phyloP scores from a whole-genome alignment of 164 flowering plant species.

The Stephania cephalantha region DNA sequence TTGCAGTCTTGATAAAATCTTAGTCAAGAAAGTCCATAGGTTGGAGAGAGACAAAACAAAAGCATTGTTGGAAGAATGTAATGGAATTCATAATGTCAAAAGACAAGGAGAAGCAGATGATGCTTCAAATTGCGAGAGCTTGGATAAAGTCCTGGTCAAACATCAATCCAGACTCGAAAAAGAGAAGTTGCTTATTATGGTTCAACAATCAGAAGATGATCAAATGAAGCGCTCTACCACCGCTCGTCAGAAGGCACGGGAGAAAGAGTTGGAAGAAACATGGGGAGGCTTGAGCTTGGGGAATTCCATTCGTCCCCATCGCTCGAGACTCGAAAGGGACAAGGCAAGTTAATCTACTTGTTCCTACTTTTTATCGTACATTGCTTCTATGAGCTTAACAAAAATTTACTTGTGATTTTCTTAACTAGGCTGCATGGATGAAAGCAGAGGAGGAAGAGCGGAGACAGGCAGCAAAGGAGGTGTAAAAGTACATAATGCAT shows the following conservation, averaged over 20 bases:
- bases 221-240: constrained; percentile 22
- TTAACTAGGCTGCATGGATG: constrained; percentile 80
- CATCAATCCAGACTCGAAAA: constrained; percentile 58
- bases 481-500: neutral
- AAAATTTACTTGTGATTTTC: neutral
- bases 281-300: constrained; percentile 94
- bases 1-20: neutral
- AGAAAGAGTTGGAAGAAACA: constrained; percentile 67
- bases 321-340: constrained; percentile 73
- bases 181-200: constrained; percentile 43
- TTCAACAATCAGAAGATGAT: constrained; percentile 30
- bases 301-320: constrained; percentile 65
- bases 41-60: neutral
- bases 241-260: constrained; percentile 57
- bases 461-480: constrained; percentile 18
- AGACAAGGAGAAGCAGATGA: neutral
- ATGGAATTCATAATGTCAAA: neutral
- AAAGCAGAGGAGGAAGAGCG: constrained; percentile 86
- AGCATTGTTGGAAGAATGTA: neutral
- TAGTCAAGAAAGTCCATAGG: neutral
- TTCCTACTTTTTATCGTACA: neutral
- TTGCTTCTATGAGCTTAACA: neutral
- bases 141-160: constrained; percentile 62
- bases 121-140: constrained; percentile 23
- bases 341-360: constrained; percentile 39